These are phyloP conservation scores for Eucalyptus decipiens DNA, from an alignment of 345 rosid species.

Conservation along the genomic window DNA sequence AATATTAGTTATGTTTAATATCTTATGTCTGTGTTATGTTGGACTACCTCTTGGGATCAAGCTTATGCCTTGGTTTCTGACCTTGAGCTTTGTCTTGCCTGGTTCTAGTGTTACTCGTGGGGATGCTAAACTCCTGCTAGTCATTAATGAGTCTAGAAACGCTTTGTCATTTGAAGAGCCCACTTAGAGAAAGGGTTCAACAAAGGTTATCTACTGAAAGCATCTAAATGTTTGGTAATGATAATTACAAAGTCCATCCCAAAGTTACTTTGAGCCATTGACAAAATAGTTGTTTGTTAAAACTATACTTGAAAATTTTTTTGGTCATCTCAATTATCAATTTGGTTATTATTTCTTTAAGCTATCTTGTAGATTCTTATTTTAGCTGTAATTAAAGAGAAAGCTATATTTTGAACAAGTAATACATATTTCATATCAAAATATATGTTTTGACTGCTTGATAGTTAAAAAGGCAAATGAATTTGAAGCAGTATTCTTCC, in stretches of 20 bases:
- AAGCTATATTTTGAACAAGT: background rate
- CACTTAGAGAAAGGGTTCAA: background rate
- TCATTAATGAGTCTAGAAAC: background rate
- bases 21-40: background rate
- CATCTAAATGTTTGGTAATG: background rate
- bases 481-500: background rate
- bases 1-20: background rate
- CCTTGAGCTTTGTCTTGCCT: background rate
- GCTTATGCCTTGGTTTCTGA: background rate
- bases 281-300: background rate
- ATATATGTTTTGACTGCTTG: background rate
- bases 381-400: background rate
- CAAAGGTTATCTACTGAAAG: background rate
- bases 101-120: background rate
- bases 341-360: background rate
- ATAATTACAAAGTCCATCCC: background rate
- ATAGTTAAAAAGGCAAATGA: background rate
- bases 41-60: background rate
- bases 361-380: background rate
- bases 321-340: background rate
- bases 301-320: background rate
- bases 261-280: background rate
- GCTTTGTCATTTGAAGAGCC: background rate
- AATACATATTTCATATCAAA: background rate
- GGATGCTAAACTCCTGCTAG: background rate